These are phyloP conservation scores for Pharus latifolius DNA, from an alignment of 176 grass and related monocot genomes.

Conservation along the genomic window DNA sequence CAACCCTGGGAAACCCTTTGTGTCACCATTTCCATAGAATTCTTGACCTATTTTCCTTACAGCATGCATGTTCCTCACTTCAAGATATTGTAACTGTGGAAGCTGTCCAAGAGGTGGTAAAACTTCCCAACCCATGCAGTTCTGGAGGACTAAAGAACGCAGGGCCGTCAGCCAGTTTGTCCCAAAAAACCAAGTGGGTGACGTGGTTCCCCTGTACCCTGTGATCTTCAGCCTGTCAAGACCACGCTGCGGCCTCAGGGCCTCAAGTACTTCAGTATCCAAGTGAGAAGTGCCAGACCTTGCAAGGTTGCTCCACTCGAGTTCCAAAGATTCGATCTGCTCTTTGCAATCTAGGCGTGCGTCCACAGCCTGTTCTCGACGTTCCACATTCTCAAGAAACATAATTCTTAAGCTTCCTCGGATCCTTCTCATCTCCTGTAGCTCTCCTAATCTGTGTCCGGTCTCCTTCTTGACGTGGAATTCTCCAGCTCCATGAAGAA, in stretches of 20 bases:
- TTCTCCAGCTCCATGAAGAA: slow-evolving; percentile 24
- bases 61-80: slow-evolving; percentile 21
- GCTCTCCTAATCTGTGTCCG: slow-evolving; percentile 26
- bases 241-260: slow-evolving; percentile 34
- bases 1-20: slow-evolving; percentile 28
- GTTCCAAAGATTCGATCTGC: slow-evolving; percentile 11
- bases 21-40: slow-evolving; percentile 32
- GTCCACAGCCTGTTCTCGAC: slow-evolving; percentile 17
- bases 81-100: slow-evolving; percentile 30
- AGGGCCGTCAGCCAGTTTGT: slow-evolving; percentile 21
- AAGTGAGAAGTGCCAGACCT: background rate
- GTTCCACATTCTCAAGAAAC: slow-evolving; percentile 42
- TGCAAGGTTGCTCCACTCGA: slow-evolving; percentile 25
- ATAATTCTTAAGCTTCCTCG: slow-evolving; percentile 14
- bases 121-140: slow-evolving; percentile 11
- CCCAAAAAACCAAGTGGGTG: slow-evolving; percentile 46
- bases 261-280: slow-evolving; percentile 33
- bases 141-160: slow-evolving; percentile 6
- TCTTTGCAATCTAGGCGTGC: slow-evolving; percentile 30
- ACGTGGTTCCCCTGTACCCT: slow-evolving; percentile 26
- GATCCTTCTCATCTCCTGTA: slow-evolving; percentile 36
- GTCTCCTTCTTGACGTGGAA: slow-evolving; percentile 45
- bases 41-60: slow-evolving; percentile 11
- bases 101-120: slow-evolving; percentile 50
- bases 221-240: slow-evolving; percentile 32